Percentiles rank a stretch among this genome's conserved stretches.
phyloP scores from a whole-genome alignment of 2,329 filamentous ascomycete genomes.

The Penicillium sp. region DNA sequence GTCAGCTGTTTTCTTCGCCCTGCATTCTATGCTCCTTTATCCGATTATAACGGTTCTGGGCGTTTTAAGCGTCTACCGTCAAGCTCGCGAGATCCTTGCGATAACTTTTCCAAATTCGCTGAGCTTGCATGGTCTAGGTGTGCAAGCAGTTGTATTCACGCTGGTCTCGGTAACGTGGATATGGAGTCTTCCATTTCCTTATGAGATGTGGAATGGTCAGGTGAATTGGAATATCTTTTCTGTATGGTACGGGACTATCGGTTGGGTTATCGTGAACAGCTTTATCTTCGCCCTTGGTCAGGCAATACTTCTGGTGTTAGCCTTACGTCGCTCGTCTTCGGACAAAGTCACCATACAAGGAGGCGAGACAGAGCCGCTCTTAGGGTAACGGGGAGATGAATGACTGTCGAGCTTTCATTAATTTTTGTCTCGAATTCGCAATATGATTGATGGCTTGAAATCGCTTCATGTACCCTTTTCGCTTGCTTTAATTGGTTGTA shows the following conservation, averaged over 20 bases:
- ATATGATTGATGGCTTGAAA: no score
- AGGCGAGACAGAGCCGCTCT: not conserved
- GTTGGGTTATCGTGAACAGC: not conserved
- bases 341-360: not conserved
- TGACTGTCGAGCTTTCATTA: no score
- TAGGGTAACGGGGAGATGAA: not conserved
- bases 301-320: not conserved
- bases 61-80: no score
- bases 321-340: not conserved
- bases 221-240: not conserved
- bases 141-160: not conserved
- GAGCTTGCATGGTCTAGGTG: not conserved
- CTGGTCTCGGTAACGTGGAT: not conserved
- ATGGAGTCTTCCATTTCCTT: not conserved
- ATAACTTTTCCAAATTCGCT: no score
- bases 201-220: not conserved
- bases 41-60: no score
- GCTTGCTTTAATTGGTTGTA: not conserved
- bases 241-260: not conserved
- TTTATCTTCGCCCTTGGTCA: slow-evolving; percentile 1
- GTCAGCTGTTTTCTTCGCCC: no score
- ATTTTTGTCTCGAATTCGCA: no score
- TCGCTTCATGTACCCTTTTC: no score
- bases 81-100: no score
- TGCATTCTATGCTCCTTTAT: no score